Base-by-base conservation (phyloP, 2,329 filamentous ascomycete species). In the Sporothrix sp. region DNA sequence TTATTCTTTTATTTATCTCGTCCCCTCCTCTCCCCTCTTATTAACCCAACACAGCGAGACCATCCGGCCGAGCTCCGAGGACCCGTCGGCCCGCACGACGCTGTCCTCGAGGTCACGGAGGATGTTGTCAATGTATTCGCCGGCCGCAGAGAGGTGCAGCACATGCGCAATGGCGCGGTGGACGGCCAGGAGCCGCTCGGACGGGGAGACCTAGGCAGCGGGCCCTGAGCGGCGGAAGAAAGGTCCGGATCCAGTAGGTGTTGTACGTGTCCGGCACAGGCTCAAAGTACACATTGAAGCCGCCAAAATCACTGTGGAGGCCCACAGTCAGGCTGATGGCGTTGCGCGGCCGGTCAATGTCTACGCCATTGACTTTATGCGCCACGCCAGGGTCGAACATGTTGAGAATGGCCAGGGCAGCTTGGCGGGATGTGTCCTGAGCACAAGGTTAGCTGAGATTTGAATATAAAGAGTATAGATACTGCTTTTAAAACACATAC, bases 331-430 rank as follows among this genome's bases (percentile, higher is more conserved):
- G 58, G 10, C 63, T 66, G 14, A 68, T 58, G 20, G 68, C 66
- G 57, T 72, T 71, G 27, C 58, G 55, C 27, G 66, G 65, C 40
- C 63, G 61, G 55, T 71, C 66, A 50, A 71, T 69, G 13, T 69
- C 59, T 27, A 54, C 50, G 40, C 66, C 67, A 38, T 68, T 60
- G 45, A 71, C 68, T 2, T 68, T 49, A 56, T 64, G 57, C 13
- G 59, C 58, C 36, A 64, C 58, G 28, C 61, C 64, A 30, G 44
- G 57, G 50, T 70, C 66, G 51, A 71, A 69, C 66, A 71, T 70
- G 28, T 70, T 66, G 3, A 70, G 62, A 37, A 71, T 64, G 20
- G 58, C 56, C 10, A 70, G 58, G 14, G 65, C 63, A 0, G 61
- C 59, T 59, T 63, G 52, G 55, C 64, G 64, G 57, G 55, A 10